Base-by-base conservation (phyloP, 371 early-diverging fungal species). In the Zopfochytrium polystomum region DNA sequence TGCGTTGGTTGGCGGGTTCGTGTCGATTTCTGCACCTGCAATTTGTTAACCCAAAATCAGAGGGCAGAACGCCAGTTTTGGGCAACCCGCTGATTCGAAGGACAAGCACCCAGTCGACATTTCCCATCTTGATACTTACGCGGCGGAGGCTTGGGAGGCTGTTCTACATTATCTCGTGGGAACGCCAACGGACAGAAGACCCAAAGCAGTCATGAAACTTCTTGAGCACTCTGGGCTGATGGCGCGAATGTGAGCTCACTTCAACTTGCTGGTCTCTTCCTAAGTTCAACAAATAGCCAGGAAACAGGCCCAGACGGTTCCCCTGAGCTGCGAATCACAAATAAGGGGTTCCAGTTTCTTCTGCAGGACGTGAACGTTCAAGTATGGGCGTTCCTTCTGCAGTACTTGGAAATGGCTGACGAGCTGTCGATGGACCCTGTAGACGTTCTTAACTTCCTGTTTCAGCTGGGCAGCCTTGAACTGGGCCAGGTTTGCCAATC, bases 131-230 rank as follows among this genome's bases (percentile, higher is more conserved):
- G 92, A 91, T 67, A 73, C 80, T 42, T 88, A 93, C 68, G 90
- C 96, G 5, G 82, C 80, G 26, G 84, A 88, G 53, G 81, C 85
- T 49, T 95, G 97, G 95, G 95, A 96, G 75, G 82, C 90, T 6
- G 92, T 96, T 55, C 68, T 96, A 58, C 95, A 95, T 65, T 95
- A 83, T 55, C 89, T 96, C 88, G 95, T 96, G 13, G 96, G 97
- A 0, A 92, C 90, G 1, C 63, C 72, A 0, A 81, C 85, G n/a
- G 76, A 80, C 13, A 81, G 81, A 11, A 88, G 87, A 7, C 85
- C 90, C 47, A 81, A 80, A 34, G 90, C 89, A 29, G 92, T 93
- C 1, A 71, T 87, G 32, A 81, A 87, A 46, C 78, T 96, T 18
- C 71, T 96, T 23, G 79, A 82, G 29, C 74, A 83, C 50, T 87